Conservation (phyloP, 148 eudicot genomes). For the Tetragonia tetragonoides region DNA sequence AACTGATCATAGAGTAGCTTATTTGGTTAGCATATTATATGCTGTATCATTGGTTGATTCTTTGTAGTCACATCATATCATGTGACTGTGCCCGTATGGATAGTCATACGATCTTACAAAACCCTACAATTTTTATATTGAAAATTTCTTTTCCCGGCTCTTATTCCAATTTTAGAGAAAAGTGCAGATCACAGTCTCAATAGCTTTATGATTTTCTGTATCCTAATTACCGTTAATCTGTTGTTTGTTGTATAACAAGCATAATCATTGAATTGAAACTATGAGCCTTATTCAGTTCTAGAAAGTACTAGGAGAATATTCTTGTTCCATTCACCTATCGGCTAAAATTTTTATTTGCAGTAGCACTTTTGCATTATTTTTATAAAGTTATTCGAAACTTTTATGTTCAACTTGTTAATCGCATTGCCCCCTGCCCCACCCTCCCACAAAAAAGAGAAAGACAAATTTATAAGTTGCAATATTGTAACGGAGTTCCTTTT, state of each 20-base stretch:
- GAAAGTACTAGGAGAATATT: neutral
- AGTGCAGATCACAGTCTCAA: neutral
- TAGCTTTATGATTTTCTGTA: neutral
- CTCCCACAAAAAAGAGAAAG: too few species aligned
- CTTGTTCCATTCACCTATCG: neutral
- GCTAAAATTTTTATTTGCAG: too few species aligned
- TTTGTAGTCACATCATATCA: neutral
- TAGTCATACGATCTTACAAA: neutral
- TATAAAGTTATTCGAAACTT: too few species aligned
- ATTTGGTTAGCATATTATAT: too few species aligned
- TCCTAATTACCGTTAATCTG: too few species aligned
- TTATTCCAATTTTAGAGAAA: neutral
- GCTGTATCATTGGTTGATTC: neutral
- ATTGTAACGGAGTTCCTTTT: conserved; percentile 9
- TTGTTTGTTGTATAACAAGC: too few species aligned
- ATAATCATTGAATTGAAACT: too few species aligned
- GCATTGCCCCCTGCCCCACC: too few species aligned
- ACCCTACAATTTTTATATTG: neutral
- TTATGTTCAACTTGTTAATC: too few species aligned
- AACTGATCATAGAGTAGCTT: too few species aligned
- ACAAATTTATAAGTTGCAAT: neutral
- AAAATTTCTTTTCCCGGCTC: neutral
- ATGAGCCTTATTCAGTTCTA: neutral
- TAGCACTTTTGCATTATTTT: too few species aligned
- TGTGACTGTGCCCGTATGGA: neutral